Evolutionary conservation across 495 filamentous ascomycete species (phyloP).

Genomic region (Penicillium fimorum): DNA sequence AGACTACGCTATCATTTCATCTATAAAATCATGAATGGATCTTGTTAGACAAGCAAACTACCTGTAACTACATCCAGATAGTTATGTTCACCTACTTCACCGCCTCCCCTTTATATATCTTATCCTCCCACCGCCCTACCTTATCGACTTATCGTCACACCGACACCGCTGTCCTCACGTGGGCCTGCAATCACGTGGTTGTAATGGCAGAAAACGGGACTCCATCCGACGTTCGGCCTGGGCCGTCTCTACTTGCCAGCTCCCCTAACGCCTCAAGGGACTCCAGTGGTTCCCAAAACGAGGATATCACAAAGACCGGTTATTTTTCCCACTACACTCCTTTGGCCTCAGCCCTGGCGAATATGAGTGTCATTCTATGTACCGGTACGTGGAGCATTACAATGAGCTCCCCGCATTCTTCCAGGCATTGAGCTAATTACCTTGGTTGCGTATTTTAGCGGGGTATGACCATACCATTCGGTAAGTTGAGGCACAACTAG

Average conservation of each 20-base stretch:
- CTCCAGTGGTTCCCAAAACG: neutral
- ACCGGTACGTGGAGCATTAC: conserved; percentile 60
- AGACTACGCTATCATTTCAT: neutral
- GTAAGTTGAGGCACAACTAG: conserved; percentile 48
- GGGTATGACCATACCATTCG: conserved; percentile 99
- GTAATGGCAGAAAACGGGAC: conserved; percentile 4
- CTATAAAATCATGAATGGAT: neutral
- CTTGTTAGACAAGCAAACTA: neutral
- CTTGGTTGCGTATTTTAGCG: conserved; percentile 52
- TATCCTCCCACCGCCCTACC: neutral
- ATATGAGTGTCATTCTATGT: conserved; percentile 85
- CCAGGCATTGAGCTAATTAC: conserved; percentile 29
- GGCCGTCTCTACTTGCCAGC: neutral
- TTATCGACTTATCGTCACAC: neutral
- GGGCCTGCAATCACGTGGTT: neutral
- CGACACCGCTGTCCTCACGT: conserved; percentile 3
- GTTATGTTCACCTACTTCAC: neutral
- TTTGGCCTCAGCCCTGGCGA: conserved; percentile 10
- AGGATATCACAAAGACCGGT: neutral
- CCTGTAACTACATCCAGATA: neutral
- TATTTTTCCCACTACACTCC: neutral
- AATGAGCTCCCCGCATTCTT: conserved; percentile 27
- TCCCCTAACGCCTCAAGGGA: conserved; percentile 1
- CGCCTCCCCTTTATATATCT: neutral
- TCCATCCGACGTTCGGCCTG: neutral